Conservation (phyloP, 176 grass and related monocot genomes). For the Avena insularis region DNA sequence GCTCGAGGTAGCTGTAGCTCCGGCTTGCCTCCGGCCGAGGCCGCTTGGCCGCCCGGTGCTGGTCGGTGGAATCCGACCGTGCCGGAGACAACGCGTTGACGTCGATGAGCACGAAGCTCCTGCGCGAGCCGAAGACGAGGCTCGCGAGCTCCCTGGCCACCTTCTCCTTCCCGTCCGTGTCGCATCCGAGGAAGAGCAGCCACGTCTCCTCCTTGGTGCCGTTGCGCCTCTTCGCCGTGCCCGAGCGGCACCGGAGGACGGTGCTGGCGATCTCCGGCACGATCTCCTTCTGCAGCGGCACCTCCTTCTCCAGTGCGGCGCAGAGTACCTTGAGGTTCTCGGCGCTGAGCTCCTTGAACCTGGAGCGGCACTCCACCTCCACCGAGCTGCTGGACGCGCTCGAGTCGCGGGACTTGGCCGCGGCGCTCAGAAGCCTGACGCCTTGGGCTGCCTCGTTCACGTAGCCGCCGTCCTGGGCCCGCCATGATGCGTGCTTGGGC, state of each 20-base stretch:
- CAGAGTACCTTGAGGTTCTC: conserved; percentile 85
- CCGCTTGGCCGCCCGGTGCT: conserved; percentile 56
- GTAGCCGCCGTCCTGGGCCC: too few relatives aligned
- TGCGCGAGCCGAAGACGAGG: conserved; percentile 74
- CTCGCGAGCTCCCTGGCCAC: conserved; percentile 73
- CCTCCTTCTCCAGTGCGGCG: conserved; percentile 73
- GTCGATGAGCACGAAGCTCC: conserved; percentile 50
- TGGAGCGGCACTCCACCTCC: conserved; percentile 66
- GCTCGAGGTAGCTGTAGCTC: conserved; percentile 48
- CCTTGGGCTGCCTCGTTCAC: not conserved
- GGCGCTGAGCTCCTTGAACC: conserved; percentile 94
- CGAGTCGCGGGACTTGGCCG: conserved; percentile 42
- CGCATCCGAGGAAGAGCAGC: conserved; percentile 80
- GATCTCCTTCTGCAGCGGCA: conserved; percentile 82
- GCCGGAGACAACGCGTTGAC: conserved; percentile 26
- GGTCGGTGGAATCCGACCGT: conserved; percentile 42
- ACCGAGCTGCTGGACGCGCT: conserved; percentile 58
- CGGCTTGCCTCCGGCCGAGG: conserved; percentile 40
- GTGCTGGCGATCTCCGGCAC: conserved; percentile 71
- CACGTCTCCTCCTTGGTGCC: conserved; percentile 82
- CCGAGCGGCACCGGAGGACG: conserved; percentile 77
- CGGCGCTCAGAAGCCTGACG: not conserved
- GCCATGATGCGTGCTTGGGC: conserved; percentile 13
- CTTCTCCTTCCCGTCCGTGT: conserved; percentile 65
- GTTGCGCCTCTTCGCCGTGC: conserved; percentile 58